Base-by-base conservation (phyloP, 2,329 filamentous ascomycete species). In the Paecilomyces formosus region DNA sequence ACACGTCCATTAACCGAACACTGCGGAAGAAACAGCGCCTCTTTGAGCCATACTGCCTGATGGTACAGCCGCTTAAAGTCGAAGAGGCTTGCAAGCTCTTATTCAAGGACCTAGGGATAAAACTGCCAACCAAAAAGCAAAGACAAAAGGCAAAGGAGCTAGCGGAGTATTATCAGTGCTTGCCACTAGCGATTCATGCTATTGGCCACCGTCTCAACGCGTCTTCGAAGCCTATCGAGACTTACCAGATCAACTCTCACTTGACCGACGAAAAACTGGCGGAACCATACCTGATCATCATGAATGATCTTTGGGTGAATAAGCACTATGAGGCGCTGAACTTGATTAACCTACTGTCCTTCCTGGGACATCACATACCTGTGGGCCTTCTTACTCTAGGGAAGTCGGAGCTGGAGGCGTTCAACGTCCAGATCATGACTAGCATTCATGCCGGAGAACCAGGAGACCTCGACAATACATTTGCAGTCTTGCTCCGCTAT, bases 121-220 rank as follows among this genome's bases (percentile, higher is more conserved):
- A 75, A 60, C 74, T 79, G 58, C 82, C 85, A 0, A 82, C 76
- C 0, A 72, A 76, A 11, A 80, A 83, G 31, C 85, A 89, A 62
- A 69, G 78, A 8, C 75, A 73, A 35, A 81, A 83, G 58, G 85
- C 85, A 0, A 78, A 77, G n/a, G 82, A 88, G 59, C 67, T 89
- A 15, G 86, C 88, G 1, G 78, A 82, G 51, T 72, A 86, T 53
- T 85, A 88, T 74, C 85, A 85, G 22, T 81, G 84, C 57, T 74
- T 89, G 13, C 87, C 87, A 0, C 74, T 89, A 6, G 87, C 87
- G 62, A 86, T 90, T 21, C 85, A 88, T 64, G 83, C 86, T 0
- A 83, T 86, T 1, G 85, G 85, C 0, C 81, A 84, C 61, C 80
- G 85, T 33, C 74, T 89, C 13, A 85, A 82, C 57, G 80, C 82